Evolutionary conservation across 352 stramenopile species (phyloP), one percentile per base, ranked within the genome.

Genomic region (Pythium chondricola): DNA sequence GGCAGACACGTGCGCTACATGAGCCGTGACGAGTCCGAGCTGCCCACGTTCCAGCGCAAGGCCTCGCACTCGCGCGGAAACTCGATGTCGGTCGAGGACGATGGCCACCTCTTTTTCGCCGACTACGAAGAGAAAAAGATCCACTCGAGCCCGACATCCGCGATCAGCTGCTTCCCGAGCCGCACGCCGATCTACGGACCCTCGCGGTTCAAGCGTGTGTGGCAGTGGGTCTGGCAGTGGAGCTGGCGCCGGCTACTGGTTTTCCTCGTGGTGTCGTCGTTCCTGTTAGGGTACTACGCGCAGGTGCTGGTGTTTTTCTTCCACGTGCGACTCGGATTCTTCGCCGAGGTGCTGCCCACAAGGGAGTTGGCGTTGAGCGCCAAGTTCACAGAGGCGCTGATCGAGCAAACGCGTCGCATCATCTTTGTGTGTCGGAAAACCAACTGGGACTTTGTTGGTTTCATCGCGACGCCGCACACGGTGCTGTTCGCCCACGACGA

Each of bases 401-500:
- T 82, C 9, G 63, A 83, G 31, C 54, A 75, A 47, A 86, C 71
- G 18, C 70, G 74, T 38, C 73, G 69, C 32, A 61, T 88, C 17
- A 65, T 86, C 31, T 88, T 85, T 32, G 76, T 88, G 14, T 83
- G 74, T 59, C 68, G 77, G 41, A 74, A 80, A 49, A 86, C 76
- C 44, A 88, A 88, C 39, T 88, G 76, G 76, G 76, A 88, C 67
- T 88, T 80, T 52, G 43, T 88, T 14, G 76, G 76, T 22, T 73
- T 88, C 25, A 68, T 86, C 26, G 63, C 74, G 31, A 82, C 53
- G 16, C 76, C 76, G n/a, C 71, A 82, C 43, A 64, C 72, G 4
- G 69, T 85, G 41, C 48, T 88, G 11, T 88, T 88, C 42, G 76
- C 69, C 2, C 76, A 88, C 40, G 55, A 83, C 14, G 72, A 85